A percentile compares a stretch with the other conserved stretches of the same genome.
Evolutionary conservation across 1,284 basidiomycete genomes (phyloP).

Genomic region (Hymenochaete sp.): DNA sequence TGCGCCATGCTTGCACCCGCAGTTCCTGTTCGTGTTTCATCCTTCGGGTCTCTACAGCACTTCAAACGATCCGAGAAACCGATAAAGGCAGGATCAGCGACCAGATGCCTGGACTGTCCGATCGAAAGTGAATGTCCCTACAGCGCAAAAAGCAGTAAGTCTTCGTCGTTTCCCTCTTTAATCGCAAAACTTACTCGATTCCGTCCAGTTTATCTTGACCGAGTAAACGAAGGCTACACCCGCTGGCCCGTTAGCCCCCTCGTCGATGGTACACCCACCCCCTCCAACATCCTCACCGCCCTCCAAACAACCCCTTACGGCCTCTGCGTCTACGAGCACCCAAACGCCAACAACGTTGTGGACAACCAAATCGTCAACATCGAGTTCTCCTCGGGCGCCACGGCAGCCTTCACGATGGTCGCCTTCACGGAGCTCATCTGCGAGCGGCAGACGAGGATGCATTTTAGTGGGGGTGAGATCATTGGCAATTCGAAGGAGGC

Average conservation of each 20-base stretch:
- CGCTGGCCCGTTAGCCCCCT: conserved; percentile 60
- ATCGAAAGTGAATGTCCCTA: conserved; percentile 68
- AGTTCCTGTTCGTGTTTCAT: conserved; percentile 60
- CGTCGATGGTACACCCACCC: conserved; percentile 69
- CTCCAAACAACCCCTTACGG: conserved; percentile 67
- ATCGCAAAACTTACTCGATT: conserved; percentile 12
- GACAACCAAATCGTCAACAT: conserved; percentile 76
- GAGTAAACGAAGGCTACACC: conserved; percentile 44
- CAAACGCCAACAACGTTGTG: conserved; percentile 71
- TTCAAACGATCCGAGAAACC: conserved; percentile 72
- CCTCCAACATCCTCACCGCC: conserved; percentile 65
- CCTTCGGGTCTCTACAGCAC: conserved; percentile 76
- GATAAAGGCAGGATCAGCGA: conserved; percentile 51
- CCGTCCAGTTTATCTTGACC: conserved; percentile 62
- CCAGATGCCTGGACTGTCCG: conserved; percentile 66
- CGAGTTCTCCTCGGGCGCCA: conserved; percentile 69
- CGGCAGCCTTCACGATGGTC: conserved; percentile 78
- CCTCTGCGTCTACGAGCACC: conserved; percentile 76
- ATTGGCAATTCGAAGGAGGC: conserved; percentile 73
- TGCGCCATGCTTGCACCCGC: conserved; percentile 67
- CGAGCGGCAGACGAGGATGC: conserved; percentile 66
- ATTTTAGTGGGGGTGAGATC: conserved; percentile 77
- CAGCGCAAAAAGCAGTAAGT: conserved; percentile 73
- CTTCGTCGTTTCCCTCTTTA: conserved; percentile 17
- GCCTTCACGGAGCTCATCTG: conserved; percentile 66